Conservation (phyloP, 495 filamentous ascomycete genomes). For the Tuber umbilicatum region DNA sequence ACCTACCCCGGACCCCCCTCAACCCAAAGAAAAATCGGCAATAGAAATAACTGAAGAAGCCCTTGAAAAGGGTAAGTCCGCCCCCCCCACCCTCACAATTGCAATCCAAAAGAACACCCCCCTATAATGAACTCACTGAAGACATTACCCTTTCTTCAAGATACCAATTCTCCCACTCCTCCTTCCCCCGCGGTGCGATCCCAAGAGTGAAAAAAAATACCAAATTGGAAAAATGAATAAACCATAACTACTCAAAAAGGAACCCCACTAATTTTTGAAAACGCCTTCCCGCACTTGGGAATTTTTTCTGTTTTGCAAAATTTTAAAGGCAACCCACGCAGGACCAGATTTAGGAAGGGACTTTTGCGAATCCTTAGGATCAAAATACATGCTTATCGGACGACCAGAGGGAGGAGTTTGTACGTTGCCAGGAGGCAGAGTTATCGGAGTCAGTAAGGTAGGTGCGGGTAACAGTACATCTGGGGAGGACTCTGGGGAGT, state of each 20-base stretch:
- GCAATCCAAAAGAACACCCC: neutral
- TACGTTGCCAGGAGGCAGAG: conserved; percentile 1
- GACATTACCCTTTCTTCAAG: conserved; percentile 4
- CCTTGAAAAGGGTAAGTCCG: conserved; percentile 1
- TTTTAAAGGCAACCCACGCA: neutral
- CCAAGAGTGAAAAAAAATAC: neutral
- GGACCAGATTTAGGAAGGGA: neutral
- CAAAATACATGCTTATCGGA: neutral
- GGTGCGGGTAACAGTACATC: neutral
- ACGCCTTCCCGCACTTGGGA: neutral
- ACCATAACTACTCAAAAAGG: neutral
- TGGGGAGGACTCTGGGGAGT: neutral
- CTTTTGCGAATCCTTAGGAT: neutral
- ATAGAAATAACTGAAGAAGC: neutral
- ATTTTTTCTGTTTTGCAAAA: neutral
- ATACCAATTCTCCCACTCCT: conserved; percentile 1
- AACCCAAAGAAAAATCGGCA: neutral
- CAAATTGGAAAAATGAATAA: neutral
- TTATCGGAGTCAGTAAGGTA: neutral
- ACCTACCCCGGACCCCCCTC: neutral
- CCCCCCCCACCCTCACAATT: neutral
- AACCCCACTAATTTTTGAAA: conserved; percentile 2
- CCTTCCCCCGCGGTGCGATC: conserved; percentile 1
- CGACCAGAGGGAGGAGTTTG: neutral
- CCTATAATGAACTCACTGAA: conserved; percentile 6